Evolutionary conservation across 495 filamentous ascomycete genomes (phyloP).

Genomic region (Rhizodiscina lignyota): DNA sequence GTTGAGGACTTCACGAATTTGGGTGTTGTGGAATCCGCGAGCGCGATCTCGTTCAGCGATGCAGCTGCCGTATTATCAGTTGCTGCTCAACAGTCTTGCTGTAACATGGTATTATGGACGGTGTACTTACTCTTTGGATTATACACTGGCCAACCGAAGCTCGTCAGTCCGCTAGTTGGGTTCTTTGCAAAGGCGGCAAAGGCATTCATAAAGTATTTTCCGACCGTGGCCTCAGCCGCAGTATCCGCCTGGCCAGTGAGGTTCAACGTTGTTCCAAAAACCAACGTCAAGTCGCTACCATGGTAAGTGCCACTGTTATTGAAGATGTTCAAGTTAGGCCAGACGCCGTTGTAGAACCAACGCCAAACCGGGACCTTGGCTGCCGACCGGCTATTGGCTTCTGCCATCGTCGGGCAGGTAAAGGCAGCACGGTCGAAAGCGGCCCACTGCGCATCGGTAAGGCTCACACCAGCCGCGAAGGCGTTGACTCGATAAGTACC

Average conservation of each 20-base stretch:
- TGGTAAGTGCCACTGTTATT: not conserved
- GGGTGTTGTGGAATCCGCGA: too few relatives aligned
- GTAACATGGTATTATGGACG: too few relatives aligned
- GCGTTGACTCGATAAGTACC: constrained; percentile 5
- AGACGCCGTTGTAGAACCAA: not conserved
- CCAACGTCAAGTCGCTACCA: not conserved
- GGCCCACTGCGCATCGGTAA: constrained; percentile 5
- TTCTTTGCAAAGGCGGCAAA: not conserved
- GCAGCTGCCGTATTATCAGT: too few relatives aligned
- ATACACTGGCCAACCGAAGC: constrained; percentile 1
- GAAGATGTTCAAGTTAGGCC: constrained; percentile 1
- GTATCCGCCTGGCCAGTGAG: not conserved
- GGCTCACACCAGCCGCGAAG: constrained; percentile 3
- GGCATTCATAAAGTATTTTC: not conserved
- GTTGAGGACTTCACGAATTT: too few relatives aligned
- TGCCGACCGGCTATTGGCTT: not conserved
- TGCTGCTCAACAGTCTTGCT: too few relatives aligned
- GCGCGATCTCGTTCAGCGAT: too few relatives aligned
- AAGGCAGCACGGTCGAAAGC: constrained; percentile 4
- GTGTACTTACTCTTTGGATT: not conserved
- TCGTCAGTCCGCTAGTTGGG: not conserved
- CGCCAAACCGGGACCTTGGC: not conserved
- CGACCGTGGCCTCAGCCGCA: not conserved
- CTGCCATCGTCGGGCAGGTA: constrained; percentile 2
- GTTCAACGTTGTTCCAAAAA: not conserved